Base-by-base conservation (phyloP, 2,329 filamentous ascomycete species). In the Akanthomyces muscarius region DNA sequence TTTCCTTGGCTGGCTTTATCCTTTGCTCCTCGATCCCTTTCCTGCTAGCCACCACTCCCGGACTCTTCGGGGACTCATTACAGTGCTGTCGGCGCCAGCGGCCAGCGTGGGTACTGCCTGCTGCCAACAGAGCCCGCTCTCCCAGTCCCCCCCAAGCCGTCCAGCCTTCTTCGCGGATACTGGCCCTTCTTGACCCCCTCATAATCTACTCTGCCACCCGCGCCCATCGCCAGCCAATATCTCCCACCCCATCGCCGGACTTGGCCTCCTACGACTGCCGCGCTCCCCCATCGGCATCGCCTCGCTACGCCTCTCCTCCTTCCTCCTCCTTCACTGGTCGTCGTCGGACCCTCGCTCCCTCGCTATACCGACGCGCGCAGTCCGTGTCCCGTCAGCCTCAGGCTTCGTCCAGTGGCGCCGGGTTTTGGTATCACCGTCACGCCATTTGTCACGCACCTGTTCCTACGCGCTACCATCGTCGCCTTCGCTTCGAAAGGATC, bases 401-500 rank as follows among this genome's bases (percentile, higher is more conserved):
- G 60, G 60, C 51, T 50, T 44, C n/a, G 41, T 55, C 44, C 51
- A 38, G 51, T 50, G 60, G 30, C 51, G 51, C 51, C 60, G 23
- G 28, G 25, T 41, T 18, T 21, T 25, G 61, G 61, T 58, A 63
- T 63, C 54, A 63, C 54, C 55, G 48, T 63, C 55, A 63, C 61
- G 61, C 61, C 61, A 63, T 58, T 63, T 59, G 54, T 47, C 54
- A 53, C 53, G 55, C 47, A 52, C 48, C 47, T 10, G 18, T 25
- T 28, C 25, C 28, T 38, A 53, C 63, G 62, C 56, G 48, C 25
- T 64, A 59, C 58, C 63, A 64, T 67, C 66, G 58, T 63, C 63
- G 66, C 66, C 52, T 61, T 64, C 61, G 47, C 53, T 58, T 42
- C 45, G 33, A 28, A 50, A 42, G 23, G 8, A 30, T 38, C 48